Evolutionary conservation across 441 rosid genomes (phyloP).

Genomic region (Pelargonium australe): DNA sequence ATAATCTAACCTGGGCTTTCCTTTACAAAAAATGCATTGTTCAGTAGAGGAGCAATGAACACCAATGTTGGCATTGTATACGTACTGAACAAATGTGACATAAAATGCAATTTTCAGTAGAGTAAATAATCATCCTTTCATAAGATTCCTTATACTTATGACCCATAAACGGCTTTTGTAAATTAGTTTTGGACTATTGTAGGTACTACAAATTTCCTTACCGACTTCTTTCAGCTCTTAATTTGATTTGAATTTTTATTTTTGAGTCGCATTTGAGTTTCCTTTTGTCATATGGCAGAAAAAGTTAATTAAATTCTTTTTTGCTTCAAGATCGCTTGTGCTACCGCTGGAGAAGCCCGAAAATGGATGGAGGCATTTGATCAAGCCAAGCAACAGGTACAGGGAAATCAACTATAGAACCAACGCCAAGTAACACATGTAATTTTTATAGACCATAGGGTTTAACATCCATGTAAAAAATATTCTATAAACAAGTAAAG

Average conservation of each 20-base stretch:
- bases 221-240: too few relatives aligned
- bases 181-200: not conserved
- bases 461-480: not conserved
- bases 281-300: constrained; percentile 3
- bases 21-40: not conserved
- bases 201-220: not conserved
- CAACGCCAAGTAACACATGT: not conserved
- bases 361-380: constrained; percentile 98
- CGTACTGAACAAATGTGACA: constrained; percentile 3
- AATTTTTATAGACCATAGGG: not conserved
- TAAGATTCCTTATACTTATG: not conserved
- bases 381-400: constrained; percentile 89
- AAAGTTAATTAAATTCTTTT: constrained; percentile 8
- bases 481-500: not conserved
- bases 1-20: not conserved
- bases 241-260: too few relatives aligned
- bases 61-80: not conserved
- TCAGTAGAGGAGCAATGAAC: not conserved
- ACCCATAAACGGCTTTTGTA: not conserved
- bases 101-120: not conserved
- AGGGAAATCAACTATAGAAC: constrained; percentile 16
- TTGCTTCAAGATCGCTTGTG: constrained; percentile 77
- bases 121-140: not conserved
- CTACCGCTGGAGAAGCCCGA: constrained; percentile 76
- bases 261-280: too few relatives aligned